A percentile compares a stretch with the other conserved stretches of the same genome.
Evolutionary conservation across 2,329 filamentous ascomycete genomes (phyloP).

Genomic region (Fusarium virguliforme): DNA sequence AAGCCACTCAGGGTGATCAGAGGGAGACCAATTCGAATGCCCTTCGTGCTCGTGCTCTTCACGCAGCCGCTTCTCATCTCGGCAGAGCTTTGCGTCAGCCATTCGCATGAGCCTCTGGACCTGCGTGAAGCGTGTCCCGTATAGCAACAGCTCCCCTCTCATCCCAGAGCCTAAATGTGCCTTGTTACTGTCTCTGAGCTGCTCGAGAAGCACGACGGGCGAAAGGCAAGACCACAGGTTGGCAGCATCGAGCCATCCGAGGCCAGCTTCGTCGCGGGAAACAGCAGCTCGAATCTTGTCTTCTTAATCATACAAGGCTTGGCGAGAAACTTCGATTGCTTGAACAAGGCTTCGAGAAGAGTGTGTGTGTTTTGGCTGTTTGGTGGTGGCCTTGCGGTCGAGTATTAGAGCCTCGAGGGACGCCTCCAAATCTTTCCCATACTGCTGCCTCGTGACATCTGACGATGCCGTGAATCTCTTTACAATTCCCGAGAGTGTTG

Average conservation of each 20-base stretch:
- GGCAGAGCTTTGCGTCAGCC: constrained; percentile 48
- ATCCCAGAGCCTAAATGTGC: constrained; percentile 54
- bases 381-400: not conserved
- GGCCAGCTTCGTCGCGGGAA: not conserved
- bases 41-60: constrained; percentile 66
- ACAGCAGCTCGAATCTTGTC: not conserved
- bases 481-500: not conserved
- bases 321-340: not conserved
- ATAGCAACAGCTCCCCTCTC: constrained; percentile 60
- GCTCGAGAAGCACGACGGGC: constrained; percentile 62
- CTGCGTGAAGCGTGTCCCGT: constrained; percentile 61
- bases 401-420: constrained; percentile 21
- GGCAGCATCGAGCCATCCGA: constrained; percentile 60
- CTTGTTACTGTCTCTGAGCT: constrained; percentile 56
- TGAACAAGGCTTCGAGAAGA: not conserved
- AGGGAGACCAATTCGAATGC: constrained; percentile 71
- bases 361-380: not conserved
- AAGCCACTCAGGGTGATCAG: constrained; percentile 72
- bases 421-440: constrained; percentile 39
- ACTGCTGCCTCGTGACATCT: constrained; percentile 25
- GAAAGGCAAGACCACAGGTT: constrained; percentile 65
- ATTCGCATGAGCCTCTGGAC: constrained; percentile 65
- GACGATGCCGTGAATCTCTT: not conserved
- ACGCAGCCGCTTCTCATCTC: constrained; percentile 48
- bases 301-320: not conserved